Evolutionary conservation across 179 eudicot species (phyloP), one percentile per base, ranked within the genome.

Genomic region (Camellia oleifera): DNA sequence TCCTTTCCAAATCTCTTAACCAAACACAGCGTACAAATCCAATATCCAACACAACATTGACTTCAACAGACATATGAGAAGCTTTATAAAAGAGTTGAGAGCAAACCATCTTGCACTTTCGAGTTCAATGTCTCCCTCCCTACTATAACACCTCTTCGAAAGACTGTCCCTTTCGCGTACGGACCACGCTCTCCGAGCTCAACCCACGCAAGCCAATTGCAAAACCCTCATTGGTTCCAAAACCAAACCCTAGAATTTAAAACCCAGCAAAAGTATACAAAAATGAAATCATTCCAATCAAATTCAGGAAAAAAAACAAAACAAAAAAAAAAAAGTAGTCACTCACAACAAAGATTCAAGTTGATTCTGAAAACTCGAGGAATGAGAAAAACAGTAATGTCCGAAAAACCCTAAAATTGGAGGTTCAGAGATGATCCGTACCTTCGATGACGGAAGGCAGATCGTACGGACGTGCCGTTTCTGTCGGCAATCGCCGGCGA

Each of bases 51-150:
- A 26, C 77, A 57, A 18, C 66, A 74, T n/a, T 32, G 32, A 32
- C 32, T 32, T 32, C 32, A 23, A 7, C 11, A 64, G 26, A 7
- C 42, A 26, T 20, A 64, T 13, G 26, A 26, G 12, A 20, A 64
- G 17, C 23, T 2, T 64, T 3, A 64, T 23, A 45, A 74, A 42
- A 74, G 58, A 26, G n/a, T 15, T 17, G 14, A 75, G 40, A 18
- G 42, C 74, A 67, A 67, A 78, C 80, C 80, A 78, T 78, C 54
- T 65, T 7, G 74, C 70, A 77, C 14, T 77, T 52, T 48, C 62
- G 14, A 78, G 42, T 54, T 54, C 65, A 78, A 54, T 32, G 45
- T 45, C 40, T 23, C 15, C 20, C 60, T 7, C 18, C 2, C 58
- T 12, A 54, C n/a, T 20, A n/a, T 17, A 23, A 23, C 62, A 53